These are phyloP conservation scores for Cyclotella choctawhatcheeana DNA, from an alignment of 108 stramenopile species.

Conservation along the genomic window DNA sequence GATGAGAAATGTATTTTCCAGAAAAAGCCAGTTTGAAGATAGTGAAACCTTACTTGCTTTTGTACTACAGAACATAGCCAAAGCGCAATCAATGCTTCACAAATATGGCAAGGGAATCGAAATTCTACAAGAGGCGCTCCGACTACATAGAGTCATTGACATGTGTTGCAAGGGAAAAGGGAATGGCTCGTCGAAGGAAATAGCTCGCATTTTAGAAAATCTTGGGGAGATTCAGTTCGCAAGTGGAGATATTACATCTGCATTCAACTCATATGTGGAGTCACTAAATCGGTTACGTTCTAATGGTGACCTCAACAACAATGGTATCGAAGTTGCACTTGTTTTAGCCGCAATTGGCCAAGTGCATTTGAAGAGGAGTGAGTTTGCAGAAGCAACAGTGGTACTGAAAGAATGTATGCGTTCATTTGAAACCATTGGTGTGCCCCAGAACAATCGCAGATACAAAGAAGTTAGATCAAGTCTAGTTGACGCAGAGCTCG, in stretches of 20 bases:
- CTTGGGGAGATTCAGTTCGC: constrained; percentile 50
- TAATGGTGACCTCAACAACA: neutral
- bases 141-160: constrained; percentile 39
- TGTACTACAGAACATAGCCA: constrained; percentile 43
- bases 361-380: constrained; percentile 43
- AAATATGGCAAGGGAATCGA: constrained; percentile 54
- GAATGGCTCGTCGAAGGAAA: constrained; percentile 18
- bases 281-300: constrained; percentile 42
- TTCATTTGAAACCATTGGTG: constrained; percentile 44
- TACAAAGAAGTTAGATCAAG: constrained; percentile 44
- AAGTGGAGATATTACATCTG: constrained; percentile 49
- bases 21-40: constrained; percentile 8
- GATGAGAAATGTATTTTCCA: constrained; percentile 1
- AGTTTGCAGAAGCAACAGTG: constrained; percentile 45
- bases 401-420: constrained; percentile 48
- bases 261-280: constrained; percentile 32
- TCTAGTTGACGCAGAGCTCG: constrained; percentile 48
- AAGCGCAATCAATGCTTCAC: constrained; percentile 48
- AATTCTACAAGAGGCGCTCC: constrained; percentile 42
- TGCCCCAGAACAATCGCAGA: constrained; percentile 44
- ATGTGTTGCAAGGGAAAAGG: constrained; percentile 23
- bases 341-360: constrained; percentile 43
- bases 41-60: constrained; percentile 38
- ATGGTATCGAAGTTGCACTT: constrained; percentile 45
- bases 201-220: constrained; percentile 49